Evolutionary conservation across 2,329 filamentous ascomycete species (phyloP), one percentile per base, ranked within the genome.

Genomic region (Aspergillus proliferans): DNA sequence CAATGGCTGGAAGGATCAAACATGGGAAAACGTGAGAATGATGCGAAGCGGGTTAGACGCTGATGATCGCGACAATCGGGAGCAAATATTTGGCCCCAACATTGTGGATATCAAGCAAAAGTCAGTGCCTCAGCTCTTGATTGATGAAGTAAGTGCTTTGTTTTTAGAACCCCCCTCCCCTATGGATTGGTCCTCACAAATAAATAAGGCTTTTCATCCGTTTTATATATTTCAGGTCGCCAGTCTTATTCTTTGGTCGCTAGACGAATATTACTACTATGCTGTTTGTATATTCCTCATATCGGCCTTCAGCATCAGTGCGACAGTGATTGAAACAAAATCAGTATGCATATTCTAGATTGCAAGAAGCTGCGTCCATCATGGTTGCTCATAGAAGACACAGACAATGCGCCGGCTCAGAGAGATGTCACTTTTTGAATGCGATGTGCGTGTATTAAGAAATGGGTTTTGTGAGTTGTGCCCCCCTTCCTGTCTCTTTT

Each of bases 171-270:
- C 3, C 21, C 36, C 39, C 10, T 14, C 22, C 30, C 26, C 26
- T 46, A 43, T 52, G 58, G 44, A 61, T 40, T 38, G 34, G 9
- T 36, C 2, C 18, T 19, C n/a, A 40, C 18, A 40, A 21, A 12
- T 19, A 21, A 18, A 28, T 15, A 54, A 88, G 81, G 90, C 88
- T 18, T 90, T 98, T 61, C 93, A 98, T 65, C 94, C 93, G 0
- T 98, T 98, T 67, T 98, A 98, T 67, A 86, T 98, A 48, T 98
- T 98, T 65, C 93, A 98, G 70, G 85, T 97, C 60, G 92, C 91
- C 43, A 97, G 93, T 74, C 76, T 98, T 56, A 71, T 95, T 38
- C 81, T 98, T 3, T 98, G 93, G 93, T 96, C 92, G 8, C 66
- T 96, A 58, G 93, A 98, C 64, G 80, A 94, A 60, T 98, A 98